phyloP scores from a whole-genome alignment of 2,329 filamentous ascomycete genomes.

The Sporothrix inflata region DNA sequence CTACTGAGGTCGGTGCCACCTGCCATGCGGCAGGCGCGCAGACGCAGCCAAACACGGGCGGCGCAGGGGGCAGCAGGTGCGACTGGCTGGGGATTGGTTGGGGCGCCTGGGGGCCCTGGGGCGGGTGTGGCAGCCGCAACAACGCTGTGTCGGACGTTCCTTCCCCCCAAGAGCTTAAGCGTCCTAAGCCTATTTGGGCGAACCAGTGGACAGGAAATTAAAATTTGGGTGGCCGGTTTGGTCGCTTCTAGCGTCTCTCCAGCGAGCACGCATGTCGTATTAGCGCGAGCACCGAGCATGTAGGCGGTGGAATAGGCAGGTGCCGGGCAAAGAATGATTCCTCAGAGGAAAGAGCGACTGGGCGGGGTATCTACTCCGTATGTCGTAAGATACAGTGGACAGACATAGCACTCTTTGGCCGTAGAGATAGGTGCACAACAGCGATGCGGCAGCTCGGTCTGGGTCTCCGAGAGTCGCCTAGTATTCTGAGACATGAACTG shows the following conservation, averaged over 20 bases:
- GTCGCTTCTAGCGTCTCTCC: conserved; percentile 14
- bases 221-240: conserved; percentile 16
- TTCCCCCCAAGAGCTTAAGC: background rate
- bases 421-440: background rate
- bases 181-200: conserved; percentile 8
- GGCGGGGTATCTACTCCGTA: conserved; percentile 6
- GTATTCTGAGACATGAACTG: background rate
- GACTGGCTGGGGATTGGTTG: conserved; percentile 7
- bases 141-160: background rate
- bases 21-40: conserved; percentile 1
- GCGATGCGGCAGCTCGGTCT: background rate
- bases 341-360: background rate
- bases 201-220: conserved; percentile 4
- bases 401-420: background rate
- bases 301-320: background rate
- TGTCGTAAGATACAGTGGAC: too few relatives aligned
- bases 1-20: background rate
- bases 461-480: background rate
- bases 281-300: conserved; percentile 13
- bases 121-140: background rate
- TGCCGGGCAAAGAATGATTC: background rate
- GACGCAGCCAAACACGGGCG: conserved; percentile 12
- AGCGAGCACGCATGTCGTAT: background rate
- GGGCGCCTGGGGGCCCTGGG: background rate
- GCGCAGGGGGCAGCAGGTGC: conserved; percentile 20